Evolutionary conservation across 2,329 filamentous ascomycete species (phyloP).

Genomic region (Apiospora aurea): DNA sequence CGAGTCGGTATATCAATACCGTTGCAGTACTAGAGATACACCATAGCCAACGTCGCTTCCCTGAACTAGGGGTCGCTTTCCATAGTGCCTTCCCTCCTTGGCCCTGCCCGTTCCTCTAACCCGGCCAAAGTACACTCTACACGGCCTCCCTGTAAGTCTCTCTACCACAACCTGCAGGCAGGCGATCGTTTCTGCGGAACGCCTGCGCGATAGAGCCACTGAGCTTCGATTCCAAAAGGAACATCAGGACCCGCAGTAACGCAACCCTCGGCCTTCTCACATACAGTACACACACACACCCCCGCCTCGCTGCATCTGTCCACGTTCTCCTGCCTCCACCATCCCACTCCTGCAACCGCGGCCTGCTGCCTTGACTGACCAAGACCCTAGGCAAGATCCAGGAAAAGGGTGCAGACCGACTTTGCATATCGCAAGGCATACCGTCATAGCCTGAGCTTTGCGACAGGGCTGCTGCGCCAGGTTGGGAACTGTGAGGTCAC

Average conservation of each 20-base stretch:
- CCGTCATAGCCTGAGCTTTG: constrained; percentile 56
- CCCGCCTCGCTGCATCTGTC: constrained; percentile 29
- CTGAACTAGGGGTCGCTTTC: constrained; percentile 3
- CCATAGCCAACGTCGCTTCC: constrained; percentile 8
- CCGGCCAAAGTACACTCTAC: constrained; percentile 1
- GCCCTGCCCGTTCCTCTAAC: not conserved
- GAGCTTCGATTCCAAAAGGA: constrained; percentile 27
- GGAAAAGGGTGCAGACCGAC: constrained; percentile 32
- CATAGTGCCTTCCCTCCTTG: constrained; percentile 19
- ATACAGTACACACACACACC: constrained; percentile 28
- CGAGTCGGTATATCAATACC: constrained; percentile 14
- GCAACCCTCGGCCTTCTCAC: constrained; percentile 44
- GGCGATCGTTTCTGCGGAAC: constrained; percentile 37
- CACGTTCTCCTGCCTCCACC: constrained; percentile 27
- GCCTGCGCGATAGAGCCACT: constrained; percentile 20
- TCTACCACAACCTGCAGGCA: constrained; percentile 38
- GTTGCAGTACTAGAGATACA: constrained; percentile 19
- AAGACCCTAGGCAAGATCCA: constrained; percentile 26
- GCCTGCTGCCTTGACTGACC: constrained; percentile 29
- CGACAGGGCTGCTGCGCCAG: constrained; percentile 43
- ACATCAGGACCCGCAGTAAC: constrained; percentile 46
- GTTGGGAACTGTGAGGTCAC: constrained; percentile 29
- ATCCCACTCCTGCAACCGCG: constrained; percentile 26
- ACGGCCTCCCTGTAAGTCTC: constrained; percentile 5
- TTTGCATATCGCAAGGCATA: constrained; percentile 39